Conservation (phyloP, 2,329 filamentous ascomycete genomes). For the Lecanicillium sp. region DNA sequence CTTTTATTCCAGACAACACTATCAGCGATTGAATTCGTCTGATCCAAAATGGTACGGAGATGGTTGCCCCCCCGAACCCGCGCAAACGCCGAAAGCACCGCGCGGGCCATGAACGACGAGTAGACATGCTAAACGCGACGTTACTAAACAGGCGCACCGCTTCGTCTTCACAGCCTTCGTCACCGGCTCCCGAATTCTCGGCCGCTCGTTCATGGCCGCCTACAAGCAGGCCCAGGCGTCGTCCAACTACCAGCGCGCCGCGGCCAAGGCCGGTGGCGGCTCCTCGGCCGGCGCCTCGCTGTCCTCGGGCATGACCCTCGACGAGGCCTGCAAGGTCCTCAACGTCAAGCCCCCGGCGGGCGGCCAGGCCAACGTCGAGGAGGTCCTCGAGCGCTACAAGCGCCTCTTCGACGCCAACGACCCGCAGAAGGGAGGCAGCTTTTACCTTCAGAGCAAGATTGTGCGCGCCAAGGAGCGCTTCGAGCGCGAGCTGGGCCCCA, state of each 20-base stretch:
- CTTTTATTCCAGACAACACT: neutral
- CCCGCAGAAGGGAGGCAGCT: conserved; percentile 90
- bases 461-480: conserved; percentile 85
- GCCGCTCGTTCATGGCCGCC: conserved; percentile 86
- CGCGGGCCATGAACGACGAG: too few relatives aligned
- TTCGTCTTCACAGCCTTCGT: conserved; percentile 84
- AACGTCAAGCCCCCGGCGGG: conserved; percentile 80
- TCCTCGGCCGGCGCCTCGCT: conserved; percentile 46
- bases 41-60: conserved; percentile 12
- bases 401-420: conserved; percentile 91
- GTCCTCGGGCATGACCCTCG: conserved; percentile 75
- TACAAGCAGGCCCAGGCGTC: conserved; percentile 92
- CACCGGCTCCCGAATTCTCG: conserved; percentile 84
- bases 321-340: conserved; percentile 95
- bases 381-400: conserved; percentile 85
- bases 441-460: conserved; percentile 97
- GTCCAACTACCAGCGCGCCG: conserved; percentile 71
- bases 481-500: conserved; percentile 74
- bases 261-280: conserved; percentile 55
- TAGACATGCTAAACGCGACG: too few relatives aligned
- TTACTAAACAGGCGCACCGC: conserved; percentile 69
- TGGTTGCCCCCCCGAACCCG: neutral
- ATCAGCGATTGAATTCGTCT: conserved; percentile 15
- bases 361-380: conserved; percentile 70
- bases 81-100: neutral